Conservation (phyloP, 768 basidiomycete genomes). For the Saitozyma podzolica region DNA sequence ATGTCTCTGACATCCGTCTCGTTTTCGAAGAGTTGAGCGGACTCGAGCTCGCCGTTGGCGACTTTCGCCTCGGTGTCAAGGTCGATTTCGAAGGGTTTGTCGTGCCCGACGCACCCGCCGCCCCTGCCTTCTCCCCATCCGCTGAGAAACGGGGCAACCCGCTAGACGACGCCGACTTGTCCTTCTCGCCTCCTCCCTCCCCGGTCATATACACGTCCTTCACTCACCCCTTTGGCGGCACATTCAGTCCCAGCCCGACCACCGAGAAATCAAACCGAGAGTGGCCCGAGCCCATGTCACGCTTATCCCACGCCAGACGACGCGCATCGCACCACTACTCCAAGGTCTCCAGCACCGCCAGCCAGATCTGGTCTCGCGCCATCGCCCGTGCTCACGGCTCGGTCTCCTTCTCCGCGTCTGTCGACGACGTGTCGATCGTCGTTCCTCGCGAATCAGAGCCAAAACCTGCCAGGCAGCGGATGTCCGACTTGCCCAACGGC, state of each 20-base stretch:
- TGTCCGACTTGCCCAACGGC: not conserved
- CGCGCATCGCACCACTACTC: constrained; percentile 20
- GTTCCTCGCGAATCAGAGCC: not conserved
- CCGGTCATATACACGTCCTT: constrained; percentile 8
- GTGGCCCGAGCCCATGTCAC: constrained; percentile 1
- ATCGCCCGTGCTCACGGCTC: constrained; percentile 37
- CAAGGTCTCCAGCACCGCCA: constrained; percentile 25
- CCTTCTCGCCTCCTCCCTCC: constrained; percentile 19
- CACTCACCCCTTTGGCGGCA: constrained; percentile 2
- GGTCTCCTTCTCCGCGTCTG: constrained; percentile 15
- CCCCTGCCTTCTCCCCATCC: constrained; percentile 4
- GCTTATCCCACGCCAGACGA: constrained; percentile 17
- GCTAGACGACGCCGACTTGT: not conserved
- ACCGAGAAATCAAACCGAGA: not conserved
- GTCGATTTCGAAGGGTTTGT: constrained; percentile 24
- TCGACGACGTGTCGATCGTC: not conserved
- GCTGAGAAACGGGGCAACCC: not conserved
- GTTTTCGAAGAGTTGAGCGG: constrained; percentile 20
- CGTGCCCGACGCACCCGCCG: not conserved
- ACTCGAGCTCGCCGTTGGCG: constrained; percentile 16
- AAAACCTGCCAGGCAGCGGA: not conserved
- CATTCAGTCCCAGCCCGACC: not conserved
- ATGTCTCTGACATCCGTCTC: constrained; percentile 19
- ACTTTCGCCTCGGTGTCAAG: constrained; percentile 12
- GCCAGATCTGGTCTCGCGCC: constrained; percentile 29